These are phyloP conservation scores for Podila verticillata DNA, from an alignment of 192 early-diverging fungal species.

Conservation along the genomic window DNA sequence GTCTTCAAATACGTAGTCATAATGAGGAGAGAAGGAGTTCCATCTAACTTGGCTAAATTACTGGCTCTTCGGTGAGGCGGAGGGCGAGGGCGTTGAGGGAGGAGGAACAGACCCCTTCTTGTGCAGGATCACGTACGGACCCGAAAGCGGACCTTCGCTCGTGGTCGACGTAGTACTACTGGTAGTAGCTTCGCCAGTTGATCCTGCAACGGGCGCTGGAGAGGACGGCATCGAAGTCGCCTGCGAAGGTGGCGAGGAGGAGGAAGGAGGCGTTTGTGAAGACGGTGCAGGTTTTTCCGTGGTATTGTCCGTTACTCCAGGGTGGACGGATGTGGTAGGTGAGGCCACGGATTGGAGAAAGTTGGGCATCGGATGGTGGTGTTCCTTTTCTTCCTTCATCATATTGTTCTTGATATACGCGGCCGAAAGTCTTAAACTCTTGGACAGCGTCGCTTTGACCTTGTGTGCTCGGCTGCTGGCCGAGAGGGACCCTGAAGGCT, in stretches of 20 bases:
- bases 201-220: not conserved
- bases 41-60: too few relatives aligned
- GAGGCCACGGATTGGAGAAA: not conserved
- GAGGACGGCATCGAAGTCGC: not conserved
- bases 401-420: conserved; percentile 52
- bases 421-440: conserved; percentile 36
- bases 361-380: not conserved
- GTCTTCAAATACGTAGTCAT: too few relatives aligned
- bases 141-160: conserved; percentile 10
- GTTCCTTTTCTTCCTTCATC: conserved; percentile 49
- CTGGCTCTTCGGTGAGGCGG: too few relatives aligned
- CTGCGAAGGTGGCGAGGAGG: not conserved
- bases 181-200: not conserved
- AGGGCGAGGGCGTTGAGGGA: not conserved
- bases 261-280: not conserved
- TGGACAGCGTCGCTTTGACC: conserved; percentile 43
- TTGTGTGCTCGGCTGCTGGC: conserved; percentile 34
- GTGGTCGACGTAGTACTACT: not conserved
- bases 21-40: too few relatives aligned
- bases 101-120: conserved; percentile 13
- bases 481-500: not conserved
- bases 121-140: conserved; percentile 29
- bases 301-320: too few relatives aligned
- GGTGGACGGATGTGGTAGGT: not conserved
- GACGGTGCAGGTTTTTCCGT: too few relatives aligned